These are phyloP conservation scores for Trichosporon inkin DNA, from an alignment of 1,284 basidiomycete species.

Conservation along the genomic window DNA sequence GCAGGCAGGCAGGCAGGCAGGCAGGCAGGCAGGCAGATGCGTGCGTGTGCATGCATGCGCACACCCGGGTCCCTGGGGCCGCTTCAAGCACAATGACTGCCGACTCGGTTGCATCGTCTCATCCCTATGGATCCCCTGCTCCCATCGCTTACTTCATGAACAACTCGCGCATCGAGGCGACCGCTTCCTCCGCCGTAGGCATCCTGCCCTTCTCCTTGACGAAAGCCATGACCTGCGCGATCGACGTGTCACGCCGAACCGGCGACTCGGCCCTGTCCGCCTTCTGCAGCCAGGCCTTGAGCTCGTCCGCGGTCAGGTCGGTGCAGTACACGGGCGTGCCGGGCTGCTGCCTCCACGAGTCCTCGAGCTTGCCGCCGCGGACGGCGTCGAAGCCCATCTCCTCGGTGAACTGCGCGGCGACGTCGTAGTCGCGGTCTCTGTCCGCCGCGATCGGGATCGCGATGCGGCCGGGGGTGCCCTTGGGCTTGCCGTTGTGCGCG, in stretches of 20 bases:
- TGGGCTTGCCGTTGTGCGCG: not conserved
- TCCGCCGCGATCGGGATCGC: constrained; percentile 4
- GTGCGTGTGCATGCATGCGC: too few relatives aligned
- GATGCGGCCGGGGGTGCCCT: not conserved
- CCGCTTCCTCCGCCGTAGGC: not conserved
- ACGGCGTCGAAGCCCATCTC: constrained; percentile 3
- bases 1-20: too few relatives aligned
- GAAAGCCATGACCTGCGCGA: not conserved
- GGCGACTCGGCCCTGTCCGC: not conserved
- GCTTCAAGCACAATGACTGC: too few relatives aligned
- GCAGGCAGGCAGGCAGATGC: too few relatives aligned
- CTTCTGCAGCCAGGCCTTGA: not conserved
- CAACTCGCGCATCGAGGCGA: not conserved
- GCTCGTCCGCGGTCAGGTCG: not conserved
- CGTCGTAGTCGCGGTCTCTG: not conserved
- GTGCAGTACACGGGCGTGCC: constrained; percentile 8
- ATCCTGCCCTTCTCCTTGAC: not conserved
- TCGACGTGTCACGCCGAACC: not conserved
- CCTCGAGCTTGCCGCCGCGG: not conserved
- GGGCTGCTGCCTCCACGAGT: constrained; percentile 12
- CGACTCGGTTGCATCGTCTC: too few relatives aligned
- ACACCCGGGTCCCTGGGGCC: too few relatives aligned
- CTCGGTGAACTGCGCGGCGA: not conserved
- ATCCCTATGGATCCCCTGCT: too few relatives aligned
- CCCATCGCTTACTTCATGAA: not conserved